Evolutionary conservation across 1,284 basidiomycete genomes (phyloP).

Genomic region (Sutorius eximius): DNA sequence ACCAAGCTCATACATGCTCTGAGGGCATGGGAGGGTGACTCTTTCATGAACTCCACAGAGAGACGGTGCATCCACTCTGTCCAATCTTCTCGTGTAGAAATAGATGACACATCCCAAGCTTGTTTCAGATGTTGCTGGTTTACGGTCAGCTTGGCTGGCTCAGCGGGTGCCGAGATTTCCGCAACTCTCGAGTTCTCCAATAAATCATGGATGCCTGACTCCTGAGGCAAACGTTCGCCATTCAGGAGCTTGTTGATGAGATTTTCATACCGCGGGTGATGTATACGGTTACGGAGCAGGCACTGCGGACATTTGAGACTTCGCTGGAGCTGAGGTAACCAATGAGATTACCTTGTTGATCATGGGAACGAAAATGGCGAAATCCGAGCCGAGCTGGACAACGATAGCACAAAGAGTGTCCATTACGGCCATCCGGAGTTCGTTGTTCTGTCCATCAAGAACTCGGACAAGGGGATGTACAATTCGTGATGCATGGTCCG

Average conservation of each 20-base stretch:
- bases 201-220: slow-evolving; percentile 58
- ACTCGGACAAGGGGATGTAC: slow-evolving; percentile 95
- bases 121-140: slow-evolving; percentile 98
- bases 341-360: slow-evolving; percentile 78
- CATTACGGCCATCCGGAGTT: slow-evolving; percentile 86
- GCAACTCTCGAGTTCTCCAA: slow-evolving; percentile 65
- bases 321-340: slow-evolving; percentile 1
- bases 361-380: slow-evolving; percentile 96
- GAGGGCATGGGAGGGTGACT: slow-evolving; percentile 96
- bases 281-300: slow-evolving; percentile 75
- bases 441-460: slow-evolving; percentile 76
- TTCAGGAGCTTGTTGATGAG: slow-evolving; percentile 89
- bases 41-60: slow-evolving; percentile 96
- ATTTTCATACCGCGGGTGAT: slow-evolving; percentile 87
- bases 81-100: slow-evolving; percentile 90
- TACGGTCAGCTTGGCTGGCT: slow-evolving; percentile 87
- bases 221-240: slow-evolving; percentile 88
- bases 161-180: slow-evolving; percentile 76
- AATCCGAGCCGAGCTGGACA: slow-evolving; percentile 93
- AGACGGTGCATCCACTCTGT: slow-evolving; percentile 93
- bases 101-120: slow-evolving; percentile 90
- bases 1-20: slow-evolving; percentile 95
- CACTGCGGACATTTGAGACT: slow-evolving; percentile 48
- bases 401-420: slow-evolving; percentile 93
- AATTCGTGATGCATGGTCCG: slow-evolving; percentile 97